Evolutionary conservation across 768 basidiomycete species (phyloP), one percentile per base, ranked within the genome.

Genomic region (Termitomyces sp.): DNA sequence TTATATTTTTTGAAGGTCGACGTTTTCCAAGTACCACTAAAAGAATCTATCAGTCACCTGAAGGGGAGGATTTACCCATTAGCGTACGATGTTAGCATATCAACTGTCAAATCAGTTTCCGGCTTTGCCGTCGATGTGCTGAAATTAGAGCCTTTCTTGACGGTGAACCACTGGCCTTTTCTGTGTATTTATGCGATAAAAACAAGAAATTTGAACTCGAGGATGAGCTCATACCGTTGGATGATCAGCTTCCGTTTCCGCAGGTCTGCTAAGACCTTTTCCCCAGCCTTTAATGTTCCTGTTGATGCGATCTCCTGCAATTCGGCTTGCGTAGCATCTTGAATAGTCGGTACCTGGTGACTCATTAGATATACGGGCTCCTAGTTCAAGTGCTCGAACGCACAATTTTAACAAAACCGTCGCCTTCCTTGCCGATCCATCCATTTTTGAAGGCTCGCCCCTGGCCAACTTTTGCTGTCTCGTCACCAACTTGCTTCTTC

Each of bases 1-100:
- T 99, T 99, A 78, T 98, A 99, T 74, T 96, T 95, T 73, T 99
- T 99, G 84, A 92, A 99, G 9, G 82, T 83, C 1, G 96, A 84
- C 0, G 87, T 89, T 75, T 97, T 96, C 97, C 97, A 98, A 18
- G 92, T 78, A 7, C 96, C 97, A 42, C 96, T 98, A 68, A 6
- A 52, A n/a, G 50, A 33, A 13, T 20, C 56, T 66, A 46, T 20
- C 50, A 54, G 48, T 52, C 3, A 9, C 35, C 15, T 13, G 33
- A 9, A 38, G 48, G 40, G 38, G 42, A 36, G 24, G 7, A 58
- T 49, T 8, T 8, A 44, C 13, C 38, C 24, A 28, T 20, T 20
- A 44, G 79, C 91, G 48, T 69, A 98, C 96, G 92, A 92, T 57
- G 87, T 81, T 24, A 99, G 78, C 91, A 98, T 96, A 60, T 99